Conservation (phyloP, 2,329 filamentous ascomycete species). For the Pseudodiploospora longispora region DNA sequence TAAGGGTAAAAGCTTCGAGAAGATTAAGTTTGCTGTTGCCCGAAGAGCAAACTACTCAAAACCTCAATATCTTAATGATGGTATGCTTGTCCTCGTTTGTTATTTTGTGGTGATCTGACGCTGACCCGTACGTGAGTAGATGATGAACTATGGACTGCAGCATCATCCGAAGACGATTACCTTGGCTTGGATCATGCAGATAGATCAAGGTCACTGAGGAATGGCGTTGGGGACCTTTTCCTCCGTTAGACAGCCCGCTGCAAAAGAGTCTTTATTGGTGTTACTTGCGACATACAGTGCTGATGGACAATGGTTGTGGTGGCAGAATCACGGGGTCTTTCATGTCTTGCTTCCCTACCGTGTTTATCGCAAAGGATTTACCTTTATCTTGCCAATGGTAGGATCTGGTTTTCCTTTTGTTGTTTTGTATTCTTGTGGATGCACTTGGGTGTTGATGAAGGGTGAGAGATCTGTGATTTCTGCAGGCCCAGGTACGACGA, state of each 20-base stretch:
- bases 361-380: constrained; percentile 1
- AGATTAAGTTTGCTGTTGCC: constrained; percentile 90
- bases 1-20: constrained; percentile 97
- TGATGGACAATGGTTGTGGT: not conserved
- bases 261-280: not conserved
- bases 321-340: constrained; percentile 6
- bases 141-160: constrained; percentile 48
- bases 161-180: constrained; percentile 48
- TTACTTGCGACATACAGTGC: not conserved
- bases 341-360: constrained; percentile 10
- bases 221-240: constrained; percentile 56
- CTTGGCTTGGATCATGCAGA: constrained; percentile 61
- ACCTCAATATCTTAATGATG: constrained; percentile 77
- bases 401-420: not conserved
- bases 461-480: too few relatives aligned
- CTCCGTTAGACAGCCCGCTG: constrained; percentile 29
- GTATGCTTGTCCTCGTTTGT: constrained; percentile 42
- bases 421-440: not conserved
- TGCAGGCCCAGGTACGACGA: too few relatives aligned
- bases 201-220: constrained; percentile 48
- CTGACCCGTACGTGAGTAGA: constrained; percentile 29
- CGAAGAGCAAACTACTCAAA: constrained; percentile 65
- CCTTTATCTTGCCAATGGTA: constrained; percentile 3
- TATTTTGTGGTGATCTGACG: not conserved
- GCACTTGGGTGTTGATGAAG: not conserved